Percentiles rank a stretch among this genome's conserved stretches.
Conservation (phyloP, 2,329 filamentous ascomycete genomes). For the Dryadomyces quercus-mongolicae region DNA sequence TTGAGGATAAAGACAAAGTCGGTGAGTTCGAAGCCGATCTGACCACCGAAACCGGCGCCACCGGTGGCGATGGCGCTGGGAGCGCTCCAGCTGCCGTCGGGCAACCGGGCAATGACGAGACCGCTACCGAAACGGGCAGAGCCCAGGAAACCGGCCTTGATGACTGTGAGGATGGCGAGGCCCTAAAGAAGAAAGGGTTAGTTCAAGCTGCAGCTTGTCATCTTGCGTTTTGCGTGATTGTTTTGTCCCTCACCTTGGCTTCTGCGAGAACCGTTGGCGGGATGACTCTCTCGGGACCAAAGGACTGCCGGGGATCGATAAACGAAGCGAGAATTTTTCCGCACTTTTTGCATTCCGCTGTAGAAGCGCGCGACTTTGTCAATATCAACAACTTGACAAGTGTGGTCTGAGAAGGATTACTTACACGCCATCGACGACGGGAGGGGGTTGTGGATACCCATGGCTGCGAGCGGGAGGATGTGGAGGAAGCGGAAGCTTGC, state of each 20-base stretch:
- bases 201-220: not conserved
- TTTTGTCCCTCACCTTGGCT: conserved; percentile 55
- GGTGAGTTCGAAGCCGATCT: conserved; percentile 78
- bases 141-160: conserved; percentile 79
- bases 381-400: not conserved
- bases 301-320: conserved; percentile 82
- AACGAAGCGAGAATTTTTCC: conserved; percentile 93
- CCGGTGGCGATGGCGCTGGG: conserved; percentile 71
- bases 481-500: not conserved
- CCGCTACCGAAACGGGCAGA: conserved; percentile 73
- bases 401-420: conserved; percentile 18
- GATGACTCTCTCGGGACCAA: conserved; percentile 95
- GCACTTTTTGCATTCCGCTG: conserved; percentile 96
- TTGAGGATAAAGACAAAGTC: conserved; percentile 99
- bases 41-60: conserved; percentile 72
- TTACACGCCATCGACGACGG: conserved; percentile 57
- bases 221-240: not conserved
- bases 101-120: conserved; percentile 66
- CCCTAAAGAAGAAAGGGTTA: too few species aligned
- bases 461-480: conserved; percentile 17
- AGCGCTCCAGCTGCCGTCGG: conserved; percentile 69
- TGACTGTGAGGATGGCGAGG: conserved; percentile 73
- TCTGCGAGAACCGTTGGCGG: conserved; percentile 79
- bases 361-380: conserved; percentile 1
- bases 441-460: conserved; percentile 56